Base-by-base conservation (phyloP, 129 eudicot species). In the Calendula officinalis region DNA sequence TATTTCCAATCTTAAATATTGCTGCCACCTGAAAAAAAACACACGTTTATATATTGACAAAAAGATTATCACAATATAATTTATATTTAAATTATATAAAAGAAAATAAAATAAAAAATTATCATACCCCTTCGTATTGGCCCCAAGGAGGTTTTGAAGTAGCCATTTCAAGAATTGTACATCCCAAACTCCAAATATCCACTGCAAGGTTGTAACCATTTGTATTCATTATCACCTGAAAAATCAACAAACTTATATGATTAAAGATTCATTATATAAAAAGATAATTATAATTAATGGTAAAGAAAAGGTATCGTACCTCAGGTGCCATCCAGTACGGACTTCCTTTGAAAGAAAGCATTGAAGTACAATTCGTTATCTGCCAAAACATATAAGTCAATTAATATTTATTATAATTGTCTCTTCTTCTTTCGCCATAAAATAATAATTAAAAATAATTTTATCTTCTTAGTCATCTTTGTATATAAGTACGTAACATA, bases 321-420 rank as follows among this genome's bases (percentile, higher is more conserved):
- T 94, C 99, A 17, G 97, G 99, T 17, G 99, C 99, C 99, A 94
- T 94, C 99, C 99, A 94, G 37, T 94, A 94, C 9, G 99, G 99
- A 66, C 99, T 94, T 70, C 99, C 99, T 81, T 94, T 94, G 81
- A 94, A 94, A 62, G 99, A 94, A 53, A 94, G 97, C 92, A 88
- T 75, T 7, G 96, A 83, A 42, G 95, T 61, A 65, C 82, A 77
- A 42, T 82, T 55, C 34, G 84, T 83, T 51, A 83, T 89, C 99
- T 88, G 92, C 60, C 61, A 43, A 41, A 53, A 69, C 69, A 69
- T 35, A 59, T 83, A 34, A 71, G 54, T 13, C 66, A 39, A 51
- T 37, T 52, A 34, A 22, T 46, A 5, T 44, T 14, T 8, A 8
- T 44, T 44, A 44, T 9, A 8, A 8, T 4, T 44, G 9, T 14